phyloP scores from a whole-genome alignment of 345 rosid genomes.

The Corchorus capsularis region DNA sequence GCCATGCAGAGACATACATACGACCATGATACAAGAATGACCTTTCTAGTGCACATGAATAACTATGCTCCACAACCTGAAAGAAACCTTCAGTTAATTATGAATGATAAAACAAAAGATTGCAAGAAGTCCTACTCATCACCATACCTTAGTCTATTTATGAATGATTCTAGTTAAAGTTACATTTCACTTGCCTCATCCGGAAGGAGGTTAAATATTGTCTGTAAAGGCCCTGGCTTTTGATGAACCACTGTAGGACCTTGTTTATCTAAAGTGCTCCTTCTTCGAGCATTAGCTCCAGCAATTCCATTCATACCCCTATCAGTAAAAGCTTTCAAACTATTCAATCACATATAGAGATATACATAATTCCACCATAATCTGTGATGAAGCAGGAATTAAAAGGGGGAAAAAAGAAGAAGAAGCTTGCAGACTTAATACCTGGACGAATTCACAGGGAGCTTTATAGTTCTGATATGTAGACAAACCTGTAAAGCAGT shows the following conservation, averaged over 20 bases:
- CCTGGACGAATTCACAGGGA: constrained; percentile 68
- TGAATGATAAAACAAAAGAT: constrained; percentile 6
- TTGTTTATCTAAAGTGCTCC: constrained; percentile 65
- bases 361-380: neutral
- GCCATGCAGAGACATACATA: constrained; percentile 98
- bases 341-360: constrained; percentile 15
- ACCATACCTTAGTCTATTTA: neutral
- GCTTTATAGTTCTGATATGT: constrained; percentile 72
- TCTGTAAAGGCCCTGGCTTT: constrained; percentile 95
- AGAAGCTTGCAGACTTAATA: constrained; percentile 29
- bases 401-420: neutral
- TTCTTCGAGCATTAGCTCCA: constrained; percentile 71
- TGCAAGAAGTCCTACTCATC: neutral
- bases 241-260: constrained; percentile 95
- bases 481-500: constrained; percentile 78
- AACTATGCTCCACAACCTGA: constrained; percentile 89
- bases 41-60: constrained; percentile 97
- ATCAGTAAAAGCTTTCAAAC: constrained; percentile 24
- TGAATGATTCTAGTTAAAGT: constrained; percentile 10
- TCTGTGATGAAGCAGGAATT: neutral
- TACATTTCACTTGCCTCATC: constrained; percentile 67
- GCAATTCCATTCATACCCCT: constrained; percentile 74
- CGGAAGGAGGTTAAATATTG: constrained; percentile 83
- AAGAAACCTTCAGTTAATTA: constrained; percentile 24
- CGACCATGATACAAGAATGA: constrained; percentile 99